phyloP scores from a whole-genome alignment of 768 basidiomycete genomes.

The Phanerochaete sordida region DNA sequence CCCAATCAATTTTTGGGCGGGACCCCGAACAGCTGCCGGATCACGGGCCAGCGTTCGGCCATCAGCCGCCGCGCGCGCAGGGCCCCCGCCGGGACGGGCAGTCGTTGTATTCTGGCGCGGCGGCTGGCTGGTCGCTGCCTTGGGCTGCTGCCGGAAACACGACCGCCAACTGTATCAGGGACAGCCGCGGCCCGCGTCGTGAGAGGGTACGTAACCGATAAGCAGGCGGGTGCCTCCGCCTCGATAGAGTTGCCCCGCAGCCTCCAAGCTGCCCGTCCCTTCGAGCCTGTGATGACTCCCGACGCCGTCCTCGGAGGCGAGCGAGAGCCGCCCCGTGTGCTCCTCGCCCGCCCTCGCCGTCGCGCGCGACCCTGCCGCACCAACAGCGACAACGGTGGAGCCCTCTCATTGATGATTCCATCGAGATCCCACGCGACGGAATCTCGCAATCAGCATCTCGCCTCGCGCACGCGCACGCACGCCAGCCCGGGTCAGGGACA shows the following conservation, averaged over 20 bases:
- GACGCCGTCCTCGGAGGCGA: too few species aligned
- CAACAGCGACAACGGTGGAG: not conserved
- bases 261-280: too few species aligned
- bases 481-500: not conserved
- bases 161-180: too few species aligned
- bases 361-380: not conserved
- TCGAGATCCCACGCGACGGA: not conserved
- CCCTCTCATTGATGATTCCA: not conserved
- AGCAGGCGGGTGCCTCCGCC: too few species aligned
- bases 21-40: not conserved
- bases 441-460: not conserved
- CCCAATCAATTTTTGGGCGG: conserved; percentile 1
- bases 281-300: too few species aligned
- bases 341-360: not conserved
- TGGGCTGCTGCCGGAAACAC: not conserved
- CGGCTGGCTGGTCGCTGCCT: too few species aligned
- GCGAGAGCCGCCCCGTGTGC: too few species aligned
- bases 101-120: not conserved
- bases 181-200: too few species aligned
- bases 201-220: too few species aligned
- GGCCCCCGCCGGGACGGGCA: not conserved
- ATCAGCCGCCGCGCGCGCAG: not conserved
- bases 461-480: not conserved
- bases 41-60: not conserved
- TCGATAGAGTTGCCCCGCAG: too few species aligned